Conservation (phyloP, 2,329 filamentous ascomycete species). For the Pseudovirgaria hyperparasitica region DNA sequence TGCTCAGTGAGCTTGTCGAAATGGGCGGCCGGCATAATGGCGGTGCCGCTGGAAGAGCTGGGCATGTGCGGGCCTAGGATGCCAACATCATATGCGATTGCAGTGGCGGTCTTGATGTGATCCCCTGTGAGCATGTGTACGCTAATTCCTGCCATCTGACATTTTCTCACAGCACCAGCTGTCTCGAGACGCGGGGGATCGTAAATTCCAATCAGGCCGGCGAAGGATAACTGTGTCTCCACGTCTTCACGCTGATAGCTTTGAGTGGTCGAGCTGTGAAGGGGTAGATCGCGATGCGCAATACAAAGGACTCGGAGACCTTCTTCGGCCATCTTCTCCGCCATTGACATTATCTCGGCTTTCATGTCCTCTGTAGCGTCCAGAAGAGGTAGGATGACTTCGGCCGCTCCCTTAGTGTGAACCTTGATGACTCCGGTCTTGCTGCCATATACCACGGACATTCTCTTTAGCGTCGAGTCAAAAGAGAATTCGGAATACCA, state of each 20-base stretch:
- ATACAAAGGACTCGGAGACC: slow-evolving; percentile 26
- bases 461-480: slow-evolving; percentile 27
- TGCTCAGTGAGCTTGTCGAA: slow-evolving; percentile 32
- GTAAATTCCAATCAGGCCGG: slow-evolving; percentile 76
- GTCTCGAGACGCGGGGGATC: slow-evolving; percentile 77
- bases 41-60: slow-evolving; percentile 17
- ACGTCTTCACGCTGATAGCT: slow-evolving; percentile 48
- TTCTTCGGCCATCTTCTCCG: slow-evolving; percentile 24
- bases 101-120: slow-evolving; percentile 31
- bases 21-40: slow-evolving; percentile 30
- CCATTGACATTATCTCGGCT: slow-evolving; percentile 13
- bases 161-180: slow-evolving; percentile 38
- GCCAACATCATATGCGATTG: slow-evolving; percentile 7
- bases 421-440: slow-evolving; percentile 17
- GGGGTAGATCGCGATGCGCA: slow-evolving; percentile 19
- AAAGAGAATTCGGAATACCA: slow-evolving; percentile 26
- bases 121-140: slow-evolving; percentile 39
- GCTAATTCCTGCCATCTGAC: slow-evolving; percentile 33
- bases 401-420: slow-evolving; percentile 27
- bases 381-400: slow-evolving; percentile 22
- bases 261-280: slow-evolving; percentile 13
- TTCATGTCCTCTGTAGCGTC: slow-evolving; percentile 18
- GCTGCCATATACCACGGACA: slow-evolving; percentile 26
- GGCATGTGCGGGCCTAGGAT: slow-evolving; percentile 15
- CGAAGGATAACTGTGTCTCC: slow-evolving; percentile 56